Conservation (phyloP, 257 asterid genomes). For the Fraxinus excelsior region DNA sequence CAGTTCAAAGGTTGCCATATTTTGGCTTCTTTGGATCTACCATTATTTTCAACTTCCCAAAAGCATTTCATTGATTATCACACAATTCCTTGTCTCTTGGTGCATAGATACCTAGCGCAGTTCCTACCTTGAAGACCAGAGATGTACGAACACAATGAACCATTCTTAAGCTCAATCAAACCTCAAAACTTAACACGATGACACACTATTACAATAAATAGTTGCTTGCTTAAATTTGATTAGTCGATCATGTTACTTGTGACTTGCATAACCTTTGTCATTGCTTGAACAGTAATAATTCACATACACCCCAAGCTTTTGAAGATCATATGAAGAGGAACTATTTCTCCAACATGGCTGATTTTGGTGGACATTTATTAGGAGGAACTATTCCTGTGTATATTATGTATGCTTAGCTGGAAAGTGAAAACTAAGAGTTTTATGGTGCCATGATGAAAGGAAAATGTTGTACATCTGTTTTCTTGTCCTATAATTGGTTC, state of each 20-base stretch:
- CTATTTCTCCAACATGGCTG: constrained; percentile 15
- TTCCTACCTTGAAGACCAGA: neutral
- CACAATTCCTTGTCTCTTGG: neutral
- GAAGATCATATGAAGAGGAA: neutral
- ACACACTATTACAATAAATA: neutral
- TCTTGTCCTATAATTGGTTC: constrained; percentile 25
- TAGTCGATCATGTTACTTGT: too few relatives aligned
- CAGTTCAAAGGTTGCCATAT: neutral
- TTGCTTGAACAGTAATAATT: too few relatives aligned
- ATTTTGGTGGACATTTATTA: constrained; percentile 33
- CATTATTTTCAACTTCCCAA: neutral
- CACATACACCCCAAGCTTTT: too few relatives aligned
- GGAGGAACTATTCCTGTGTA: neutral
- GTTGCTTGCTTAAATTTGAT: too few relatives aligned
- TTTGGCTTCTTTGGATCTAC: neutral
- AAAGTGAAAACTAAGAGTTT: constrained; percentile 11
- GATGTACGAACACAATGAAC: neutral
- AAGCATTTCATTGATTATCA: neutral
- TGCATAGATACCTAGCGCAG: neutral
- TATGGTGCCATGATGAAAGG: constrained; percentile 20
- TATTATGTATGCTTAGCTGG: neutral
- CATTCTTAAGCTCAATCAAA: neutral
- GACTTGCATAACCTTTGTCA: too few relatives aligned
- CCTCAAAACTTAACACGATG: neutral
- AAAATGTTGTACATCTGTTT: constrained; percentile 5